phyloP scores from a whole-genome alignment of 2,329 filamentous ascomycete genomes.

The Aspergillus amoenus region DNA sequence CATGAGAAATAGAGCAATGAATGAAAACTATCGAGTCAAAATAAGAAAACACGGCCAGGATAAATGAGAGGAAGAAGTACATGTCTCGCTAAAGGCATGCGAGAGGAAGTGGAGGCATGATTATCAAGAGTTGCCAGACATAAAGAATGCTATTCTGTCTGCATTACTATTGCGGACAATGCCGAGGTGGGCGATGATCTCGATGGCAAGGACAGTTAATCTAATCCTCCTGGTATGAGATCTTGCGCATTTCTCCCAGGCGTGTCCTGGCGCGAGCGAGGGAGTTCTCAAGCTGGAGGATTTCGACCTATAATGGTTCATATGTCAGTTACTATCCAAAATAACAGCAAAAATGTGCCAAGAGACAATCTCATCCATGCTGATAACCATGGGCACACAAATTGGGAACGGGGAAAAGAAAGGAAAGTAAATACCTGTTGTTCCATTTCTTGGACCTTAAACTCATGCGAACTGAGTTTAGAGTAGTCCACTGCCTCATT shows the following conservation, averaged over 20 bases:
- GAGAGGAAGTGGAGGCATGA: background rate
- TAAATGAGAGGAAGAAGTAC: background rate
- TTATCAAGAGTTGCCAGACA: background rate
- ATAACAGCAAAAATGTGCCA: background rate
- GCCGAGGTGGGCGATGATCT: background rate
- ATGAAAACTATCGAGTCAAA: background rate
- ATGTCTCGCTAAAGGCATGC: background rate
- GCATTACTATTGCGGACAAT: too few species aligned
- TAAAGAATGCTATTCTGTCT: background rate
- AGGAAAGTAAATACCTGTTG: slow-evolving; percentile 70
- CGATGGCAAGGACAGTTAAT: background rate
- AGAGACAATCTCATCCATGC: too few species aligned
- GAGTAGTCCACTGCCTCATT: slow-evolving; percentile 80
- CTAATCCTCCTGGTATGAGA: slow-evolving; percentile 81
- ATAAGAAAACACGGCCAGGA: background rate
- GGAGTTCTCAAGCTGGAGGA: slow-evolving; percentile 88
- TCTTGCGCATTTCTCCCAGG: slow-evolving; percentile 96
- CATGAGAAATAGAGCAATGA: background rate
- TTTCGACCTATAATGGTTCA: slow-evolving; percentile 73
- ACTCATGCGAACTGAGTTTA: slow-evolving; percentile 87
- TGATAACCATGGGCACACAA: background rate
- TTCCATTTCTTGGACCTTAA: slow-evolving; percentile 99
- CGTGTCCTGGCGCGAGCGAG: slow-evolving; percentile 75
- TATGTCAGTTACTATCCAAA: background rate
- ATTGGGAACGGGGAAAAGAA: background rate